Base-by-base conservation (phyloP, 202 grass and related monocot genomes). In the Musa balbisiana region DNA sequence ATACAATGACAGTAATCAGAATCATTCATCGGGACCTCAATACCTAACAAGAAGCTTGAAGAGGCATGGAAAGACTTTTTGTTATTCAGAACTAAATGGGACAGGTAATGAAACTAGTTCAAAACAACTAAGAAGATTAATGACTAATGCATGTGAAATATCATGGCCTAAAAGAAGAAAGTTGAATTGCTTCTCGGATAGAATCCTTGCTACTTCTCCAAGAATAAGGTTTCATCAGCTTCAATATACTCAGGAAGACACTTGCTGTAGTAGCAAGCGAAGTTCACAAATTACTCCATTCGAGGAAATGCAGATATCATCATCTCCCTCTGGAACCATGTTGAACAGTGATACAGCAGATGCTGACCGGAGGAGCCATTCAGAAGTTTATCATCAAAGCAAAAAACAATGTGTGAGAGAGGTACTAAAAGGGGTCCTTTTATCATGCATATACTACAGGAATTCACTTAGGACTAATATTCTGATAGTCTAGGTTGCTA, bases 81-180 rank as follows among this genome's bases (percentile, higher is more conserved):
- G 76, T 15, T 49, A 73, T 15, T 53, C 73, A 55, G 62, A 62
- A 29, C 55, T 79, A 14, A 75, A 72, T 56, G 74, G 74, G 22
- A 73, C 23, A 59, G 66, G 26, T 55, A 73, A 72, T 74, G 51
- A 23, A 85, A 62, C 17, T 71, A 79, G 78, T 71, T 21, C 11
- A 63, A 85, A 85, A 50, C 29, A 22, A 51, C 75, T 74, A 82
- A 58, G 64, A 69, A 73, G 71, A 49, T 76, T 54, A 80, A 49
- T 78, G 14, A 56, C 62, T 78, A 78, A 78, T 68, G 72, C 75
- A 74, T 83, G 72, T 82, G 77, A 70, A 26, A 75, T 83, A 83
- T 89, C 81, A 80, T 86, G 71, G 79, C 69, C 75, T 14, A 83
- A 89, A 89, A 86, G 82, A 72, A 83, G 75, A 71, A 87, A 83